Evolutionary conservation across 2,329 filamentous ascomycete genomes (phyloP).

Genomic region (Epichloe brachyelytri): DNA sequence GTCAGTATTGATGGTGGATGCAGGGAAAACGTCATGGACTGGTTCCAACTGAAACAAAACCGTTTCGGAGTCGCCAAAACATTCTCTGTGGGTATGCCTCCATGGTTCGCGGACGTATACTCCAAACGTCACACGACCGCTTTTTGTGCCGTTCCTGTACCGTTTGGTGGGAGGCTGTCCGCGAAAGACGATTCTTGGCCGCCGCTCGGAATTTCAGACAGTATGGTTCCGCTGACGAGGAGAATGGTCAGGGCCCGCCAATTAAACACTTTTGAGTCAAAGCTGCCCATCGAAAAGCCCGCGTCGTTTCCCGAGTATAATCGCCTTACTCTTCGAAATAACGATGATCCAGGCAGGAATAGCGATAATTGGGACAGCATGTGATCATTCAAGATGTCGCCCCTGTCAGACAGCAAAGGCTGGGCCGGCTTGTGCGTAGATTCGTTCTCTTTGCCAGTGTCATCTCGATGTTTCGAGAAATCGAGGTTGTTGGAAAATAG

Average conservation of each 20-base stretch:
- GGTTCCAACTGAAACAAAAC: conserved; percentile 61
- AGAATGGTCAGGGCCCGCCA: conserved; percentile 65
- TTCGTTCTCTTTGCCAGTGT: not conserved
- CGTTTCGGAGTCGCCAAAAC: conserved; percentile 52
- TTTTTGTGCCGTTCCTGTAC: conserved; percentile 38
- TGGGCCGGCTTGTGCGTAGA: conserved; percentile 20
- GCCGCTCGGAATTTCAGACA: conserved; percentile 34
- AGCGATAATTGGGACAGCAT: conserved; percentile 58
- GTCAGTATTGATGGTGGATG: conserved; percentile 51
- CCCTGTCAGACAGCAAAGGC: conserved; percentile 37
- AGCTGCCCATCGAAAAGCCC: conserved; percentile 66
- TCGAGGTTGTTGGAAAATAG: conserved; percentile 62
- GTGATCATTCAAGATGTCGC: conserved; percentile 52
- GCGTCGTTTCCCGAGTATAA: conserved; percentile 59
- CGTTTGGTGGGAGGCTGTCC: conserved; percentile 49
- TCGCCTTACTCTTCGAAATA: conserved; percentile 53
- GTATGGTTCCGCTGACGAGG: conserved; percentile 51
- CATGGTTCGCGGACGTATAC: conserved; percentile 55
- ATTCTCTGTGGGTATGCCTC: conserved; percentile 54
- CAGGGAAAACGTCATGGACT: conserved; percentile 56
- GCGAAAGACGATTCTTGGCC: conserved; percentile 44
- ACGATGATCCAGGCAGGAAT: conserved; percentile 50
- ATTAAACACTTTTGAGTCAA: conserved; percentile 63
- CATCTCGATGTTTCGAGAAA: conserved; percentile 39
- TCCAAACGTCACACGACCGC: conserved; percentile 49